Evolutionary conservation across 1,284 basidiomycete genomes (phyloP), one percentile per base, ranked within the genome.

Genomic region (Ustilago shanxiensis): DNA sequence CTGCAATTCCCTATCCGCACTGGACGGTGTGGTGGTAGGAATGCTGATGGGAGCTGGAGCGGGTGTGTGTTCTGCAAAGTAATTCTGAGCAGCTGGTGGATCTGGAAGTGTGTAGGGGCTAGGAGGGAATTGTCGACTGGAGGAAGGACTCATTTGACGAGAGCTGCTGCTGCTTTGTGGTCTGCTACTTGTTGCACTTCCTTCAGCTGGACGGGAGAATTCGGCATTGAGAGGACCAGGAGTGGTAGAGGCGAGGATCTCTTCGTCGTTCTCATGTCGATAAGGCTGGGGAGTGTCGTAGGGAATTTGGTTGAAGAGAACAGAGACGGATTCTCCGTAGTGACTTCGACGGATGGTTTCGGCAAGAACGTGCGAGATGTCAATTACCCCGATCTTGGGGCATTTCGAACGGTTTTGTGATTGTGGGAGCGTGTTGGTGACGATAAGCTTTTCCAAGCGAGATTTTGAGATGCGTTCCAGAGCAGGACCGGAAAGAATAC

Each of bases 391-490:
- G 58, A 99, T 91, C 89, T 97, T 98, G 66, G 87, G 85, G 87
- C 95, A 97, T 73, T 86, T 86, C 53, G 88, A 89, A 85, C 91
- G 89, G 88, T 98, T 96, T 79, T 89, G 91, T 71, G 88, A 81
- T 87, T 99, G 96, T 49, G 97, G 97, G 49, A 99, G 91, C 85
- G 97, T 99, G 88, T 99, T 99, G 80, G 97, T 99, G 80, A 99
- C 95, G 65, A 99, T 94, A 85, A 99, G 88, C 89, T 95, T 97
- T 88, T 96, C 94, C 87, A 99, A 81, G 3, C 73, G 66, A n/a
- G 79, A 83, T 20, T 84, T 82, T 20, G 75, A 58, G 50, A 88
- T 84, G 8, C 86, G 82, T n/a, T 83, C 79, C 16, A 98, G 88
- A 55, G 96, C 95, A 66, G 93, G 92, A 28, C 95, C 95, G 84